Evolutionary conservation across 2,329 filamentous ascomycete species (phyloP).

Genomic region (Beauveria sp.): DNA sequence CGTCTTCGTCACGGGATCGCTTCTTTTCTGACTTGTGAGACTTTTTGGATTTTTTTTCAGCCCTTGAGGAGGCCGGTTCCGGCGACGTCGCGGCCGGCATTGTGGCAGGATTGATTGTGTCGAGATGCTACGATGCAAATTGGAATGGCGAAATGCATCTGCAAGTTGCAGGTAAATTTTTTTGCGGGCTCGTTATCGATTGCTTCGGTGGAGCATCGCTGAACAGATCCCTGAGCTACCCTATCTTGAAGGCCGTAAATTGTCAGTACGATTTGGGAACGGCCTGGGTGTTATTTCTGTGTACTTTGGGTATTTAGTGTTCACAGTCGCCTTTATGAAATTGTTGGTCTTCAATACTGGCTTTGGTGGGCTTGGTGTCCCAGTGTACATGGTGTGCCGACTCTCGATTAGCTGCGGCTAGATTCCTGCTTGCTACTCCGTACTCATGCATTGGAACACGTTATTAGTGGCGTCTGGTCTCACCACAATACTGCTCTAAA

Average conservation of each 20-base stretch:
- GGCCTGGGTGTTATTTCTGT: no score
- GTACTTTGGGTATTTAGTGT: no score
- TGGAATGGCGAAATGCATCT: background rate
- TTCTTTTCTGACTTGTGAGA: slow-evolving; percentile 33
- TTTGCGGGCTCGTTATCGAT: slow-evolving; percentile 18
- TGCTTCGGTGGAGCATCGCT: background rate
- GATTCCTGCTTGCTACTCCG: no score
- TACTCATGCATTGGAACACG: no score
- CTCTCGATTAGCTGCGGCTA: no score
- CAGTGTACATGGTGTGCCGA: no score
- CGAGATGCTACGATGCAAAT: slow-evolving; percentile 1
- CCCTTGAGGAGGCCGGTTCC: slow-evolving; percentile 22
- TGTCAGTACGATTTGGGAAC: no score
- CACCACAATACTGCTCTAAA: no score
- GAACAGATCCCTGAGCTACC: background rate
- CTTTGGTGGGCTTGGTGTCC: no score
- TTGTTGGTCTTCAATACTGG: no score
- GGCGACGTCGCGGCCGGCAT: slow-evolving; percentile 28
- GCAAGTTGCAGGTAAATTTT: slow-evolving; percentile 17
- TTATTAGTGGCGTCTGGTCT: no score
- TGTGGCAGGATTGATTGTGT: slow-evolving; percentile 13
- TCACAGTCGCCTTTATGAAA: no score
- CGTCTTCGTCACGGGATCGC: slow-evolving; percentile 36
- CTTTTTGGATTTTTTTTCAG: slow-evolving; percentile 32
- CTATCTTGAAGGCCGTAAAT: background rate